phyloP scores from a whole-genome alignment of 2,329 filamentous ascomycete genomes.

The Colletotrichum sp. region DNA sequence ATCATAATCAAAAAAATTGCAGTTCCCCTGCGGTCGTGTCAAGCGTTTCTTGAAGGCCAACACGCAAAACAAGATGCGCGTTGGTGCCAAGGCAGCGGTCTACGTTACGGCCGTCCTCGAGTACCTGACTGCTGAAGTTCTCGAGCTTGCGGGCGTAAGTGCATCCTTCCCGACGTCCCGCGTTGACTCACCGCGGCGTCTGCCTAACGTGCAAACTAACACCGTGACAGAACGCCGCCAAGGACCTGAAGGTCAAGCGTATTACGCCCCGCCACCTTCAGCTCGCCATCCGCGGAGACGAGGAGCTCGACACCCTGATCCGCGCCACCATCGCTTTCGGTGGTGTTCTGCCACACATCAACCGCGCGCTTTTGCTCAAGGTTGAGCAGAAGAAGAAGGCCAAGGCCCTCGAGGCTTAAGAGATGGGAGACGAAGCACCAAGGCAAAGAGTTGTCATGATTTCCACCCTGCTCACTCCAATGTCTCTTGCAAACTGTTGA shows the following conservation, averaged over 20 bases:
- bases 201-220: slow-evolving; percentile 8
- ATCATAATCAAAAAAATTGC: slow-evolving; percentile 16
- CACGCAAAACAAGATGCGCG: slow-evolving; percentile 99
- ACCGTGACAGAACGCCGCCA: slow-evolving; percentile 79
- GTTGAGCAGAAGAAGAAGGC: slow-evolving; percentile 97
- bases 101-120: slow-evolving; percentile 98
- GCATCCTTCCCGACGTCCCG: neutral
- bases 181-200: slow-evolving; percentile 4
- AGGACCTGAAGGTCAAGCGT: slow-evolving; percentile 99
- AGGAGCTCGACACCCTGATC: slow-evolving; percentile 97
- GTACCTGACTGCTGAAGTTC: slow-evolving; percentile 96
- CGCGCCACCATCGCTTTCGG: slow-evolving; percentile 97
- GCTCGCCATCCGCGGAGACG: slow-evolving; percentile 96
- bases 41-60: slow-evolving; percentile 99
- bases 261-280: slow-evolving; percentile 98
- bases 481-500: neutral
- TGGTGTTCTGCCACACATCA: slow-evolving; percentile 98
- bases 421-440: neutral
- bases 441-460: slow-evolving; percentile 16
- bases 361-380: slow-evolving; percentile 93
- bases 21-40: slow-evolving; percentile 99
- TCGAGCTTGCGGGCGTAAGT: slow-evolving; percentile 90
- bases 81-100: slow-evolving; percentile 96
- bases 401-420: slow-evolving; percentile 40
- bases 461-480: slow-evolving; percentile 11